These are phyloP conservation scores for Ensete ventricosum DNA, from an alignment of 176 grass and related monocot genomes.

Conservation along the genomic window DNA sequence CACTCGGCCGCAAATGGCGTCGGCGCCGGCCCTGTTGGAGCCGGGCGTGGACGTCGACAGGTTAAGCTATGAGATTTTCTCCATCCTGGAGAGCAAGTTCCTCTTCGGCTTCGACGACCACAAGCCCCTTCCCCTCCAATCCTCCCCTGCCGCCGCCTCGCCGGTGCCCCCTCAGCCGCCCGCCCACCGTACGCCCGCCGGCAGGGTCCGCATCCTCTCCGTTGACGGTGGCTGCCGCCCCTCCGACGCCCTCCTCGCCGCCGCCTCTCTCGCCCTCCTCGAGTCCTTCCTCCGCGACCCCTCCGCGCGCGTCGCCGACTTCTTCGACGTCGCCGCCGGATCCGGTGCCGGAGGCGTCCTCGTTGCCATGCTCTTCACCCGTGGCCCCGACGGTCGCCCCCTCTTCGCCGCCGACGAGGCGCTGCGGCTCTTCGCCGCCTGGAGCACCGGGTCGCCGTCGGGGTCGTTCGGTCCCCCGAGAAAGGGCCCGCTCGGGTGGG, in stretches of 20 bases:
- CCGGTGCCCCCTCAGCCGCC: constrained; percentile 12
- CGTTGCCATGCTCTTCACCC: constrained; percentile 47
- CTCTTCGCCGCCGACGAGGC: constrained; percentile 52
- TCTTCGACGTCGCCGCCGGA: constrained; percentile 65
- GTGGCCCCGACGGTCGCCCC: constrained; percentile 38
- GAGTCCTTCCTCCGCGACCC: constrained; percentile 44
- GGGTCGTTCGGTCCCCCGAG: background rate
- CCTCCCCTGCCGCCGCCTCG: background rate
- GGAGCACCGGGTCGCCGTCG: constrained; percentile 17
- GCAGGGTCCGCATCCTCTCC: constrained; percentile 48
- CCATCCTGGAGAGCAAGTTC: constrained; percentile 61
- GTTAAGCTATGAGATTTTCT: constrained; percentile 70
- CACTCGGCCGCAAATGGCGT: background rate
- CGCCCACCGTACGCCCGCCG: background rate
- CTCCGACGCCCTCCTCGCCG: constrained; percentile 46
- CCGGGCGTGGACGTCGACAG: constrained; percentile 20
- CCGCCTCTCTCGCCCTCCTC: constrained; percentile 36
- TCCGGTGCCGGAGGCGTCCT: constrained; percentile 46
- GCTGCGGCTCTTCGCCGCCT: constrained; percentile 32
- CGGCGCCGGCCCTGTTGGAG: background rate
- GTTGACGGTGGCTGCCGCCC: constrained; percentile 48
- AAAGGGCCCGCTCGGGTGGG: constrained; percentile 20
- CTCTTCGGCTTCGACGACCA: constrained; percentile 30
- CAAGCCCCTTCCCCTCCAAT: background rate
- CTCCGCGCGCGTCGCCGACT: constrained; percentile 41